A percentile compares a stretch with the other conserved stretches of the same genome.
Evolutionary conservation across 768 basidiomycete genomes (phyloP).

Genomic region (Paxillus ammoniavirescens): DNA sequence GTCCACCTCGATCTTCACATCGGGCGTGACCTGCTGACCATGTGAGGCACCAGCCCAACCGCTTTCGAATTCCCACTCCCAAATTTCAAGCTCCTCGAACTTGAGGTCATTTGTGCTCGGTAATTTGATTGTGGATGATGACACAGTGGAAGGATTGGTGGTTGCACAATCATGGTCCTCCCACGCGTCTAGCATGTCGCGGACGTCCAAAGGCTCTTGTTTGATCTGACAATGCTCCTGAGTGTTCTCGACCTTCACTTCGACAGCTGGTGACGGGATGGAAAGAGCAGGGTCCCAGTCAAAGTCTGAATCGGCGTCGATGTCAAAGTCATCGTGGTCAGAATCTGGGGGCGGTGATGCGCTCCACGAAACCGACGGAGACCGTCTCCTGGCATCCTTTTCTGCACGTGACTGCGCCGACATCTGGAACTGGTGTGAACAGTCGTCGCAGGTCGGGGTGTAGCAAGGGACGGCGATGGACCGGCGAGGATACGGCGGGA

Average conservation of each 20-base stretch:
- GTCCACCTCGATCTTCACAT: slow-evolving; percentile 44
- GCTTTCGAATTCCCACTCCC: slow-evolving; percentile 36
- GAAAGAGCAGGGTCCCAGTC: slow-evolving; percentile 52
- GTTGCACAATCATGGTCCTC: slow-evolving; percentile 52
- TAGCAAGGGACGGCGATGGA: slow-evolving; percentile 58
- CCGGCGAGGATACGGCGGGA: slow-evolving; percentile 56
- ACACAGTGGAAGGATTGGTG: slow-evolving; percentile 20
- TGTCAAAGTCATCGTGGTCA: slow-evolving; percentile 44
- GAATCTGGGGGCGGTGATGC: slow-evolving; percentile 74
- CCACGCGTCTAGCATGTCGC: slow-evolving; percentile 68
- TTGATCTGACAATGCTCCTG: slow-evolving; percentile 43
- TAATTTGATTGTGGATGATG: slow-evolving; percentile 29
- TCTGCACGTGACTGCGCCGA: slow-evolving; percentile 20
- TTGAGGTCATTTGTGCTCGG: slow-evolving; percentile 37
- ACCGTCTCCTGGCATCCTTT: slow-evolving; percentile 42
- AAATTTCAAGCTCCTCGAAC: slow-evolving; percentile 41
- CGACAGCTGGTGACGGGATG: slow-evolving; percentile 18
- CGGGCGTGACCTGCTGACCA: slow-evolving; percentile 18
- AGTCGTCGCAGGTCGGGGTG: slow-evolving; percentile 44
- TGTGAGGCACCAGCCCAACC: slow-evolving; percentile 20
- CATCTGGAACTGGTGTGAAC: slow-evolving; percentile 29
- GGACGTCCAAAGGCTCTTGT: slow-evolving; percentile 60
- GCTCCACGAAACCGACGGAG: slow-evolving; percentile 57
- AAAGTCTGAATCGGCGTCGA: slow-evolving; percentile 56
- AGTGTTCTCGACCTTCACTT: slow-evolving; percentile 19